A percentile compares a stretch with the other conserved stretches of the same genome.
Conservation (phyloP, 179 eudicot species). For the Beta macrorhiza region DNA sequence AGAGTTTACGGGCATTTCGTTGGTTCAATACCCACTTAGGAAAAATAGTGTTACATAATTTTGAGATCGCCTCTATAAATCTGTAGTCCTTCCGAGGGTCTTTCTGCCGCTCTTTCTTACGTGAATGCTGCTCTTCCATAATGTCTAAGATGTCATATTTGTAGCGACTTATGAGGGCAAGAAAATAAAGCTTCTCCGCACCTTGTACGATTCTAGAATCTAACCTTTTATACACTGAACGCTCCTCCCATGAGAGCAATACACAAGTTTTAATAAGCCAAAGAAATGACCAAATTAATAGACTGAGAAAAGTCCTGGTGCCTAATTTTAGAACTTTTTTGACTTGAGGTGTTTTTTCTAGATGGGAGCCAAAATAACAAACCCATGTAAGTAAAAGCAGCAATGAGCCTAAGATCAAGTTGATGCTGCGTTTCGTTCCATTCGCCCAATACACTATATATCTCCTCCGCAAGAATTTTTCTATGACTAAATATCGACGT, state of each 20-base stretch:
- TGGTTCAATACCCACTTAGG: no score
- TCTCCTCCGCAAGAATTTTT: background rate
- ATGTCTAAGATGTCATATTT: background rate
- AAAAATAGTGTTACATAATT: no score
- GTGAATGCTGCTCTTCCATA: no score
- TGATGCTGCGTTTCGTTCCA: constrained; percentile 6
- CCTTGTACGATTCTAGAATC: background rate
- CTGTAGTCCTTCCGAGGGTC: background rate
- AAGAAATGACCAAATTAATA: constrained; percentile 3
- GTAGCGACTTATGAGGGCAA: constrained; percentile 7
- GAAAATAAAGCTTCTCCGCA: background rate
- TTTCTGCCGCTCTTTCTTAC: no score
- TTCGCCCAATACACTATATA: constrained; percentile 13
- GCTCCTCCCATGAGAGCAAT: constrained; percentile 13
- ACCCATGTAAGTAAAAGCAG: constrained; percentile 19
- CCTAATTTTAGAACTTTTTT: background rate
- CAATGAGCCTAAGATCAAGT: background rate
- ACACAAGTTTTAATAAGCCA: constrained; percentile 15
- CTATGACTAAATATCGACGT: no score
- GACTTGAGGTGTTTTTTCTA: background rate
- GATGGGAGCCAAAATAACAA: background rate
- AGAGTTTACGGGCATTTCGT: no score
- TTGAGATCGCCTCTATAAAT: no score
- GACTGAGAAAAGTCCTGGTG: background rate
- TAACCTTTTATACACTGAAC: background rate